A percentile compares a stretch with the other conserved stretches of the same genome.
Conservation (phyloP, 306 rosid genomes). For the Datisca glomerata region DNA sequence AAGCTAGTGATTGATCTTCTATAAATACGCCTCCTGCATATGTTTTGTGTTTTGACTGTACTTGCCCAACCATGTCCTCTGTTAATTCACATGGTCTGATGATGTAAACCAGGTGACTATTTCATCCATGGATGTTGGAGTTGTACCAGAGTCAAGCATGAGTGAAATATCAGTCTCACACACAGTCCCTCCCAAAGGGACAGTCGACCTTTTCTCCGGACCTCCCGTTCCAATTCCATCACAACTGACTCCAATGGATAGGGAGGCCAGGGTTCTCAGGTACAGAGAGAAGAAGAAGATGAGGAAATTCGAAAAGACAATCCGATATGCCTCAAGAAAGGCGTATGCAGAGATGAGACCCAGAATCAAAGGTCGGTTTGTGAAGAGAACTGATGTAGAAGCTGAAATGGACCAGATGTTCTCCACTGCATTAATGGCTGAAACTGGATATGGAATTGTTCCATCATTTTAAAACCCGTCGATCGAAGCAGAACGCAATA, state of each 20-base stretch:
- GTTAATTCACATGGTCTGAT: too few relatives aligned
- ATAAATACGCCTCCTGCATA: too few relatives aligned
- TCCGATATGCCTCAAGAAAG: conserved; percentile 88
- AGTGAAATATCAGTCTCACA: conserved; percentile 50
- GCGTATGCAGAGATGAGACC: conserved; percentile 97
- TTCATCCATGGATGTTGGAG: conserved; percentile 74
- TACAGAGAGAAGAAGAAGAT: conserved; percentile 86
- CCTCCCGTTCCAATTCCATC: conserved; percentile 41
- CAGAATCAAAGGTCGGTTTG: conserved; percentile 87
- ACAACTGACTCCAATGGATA: conserved; percentile 66
- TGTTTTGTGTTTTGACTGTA: too few relatives aligned
- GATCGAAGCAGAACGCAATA: too few relatives aligned
- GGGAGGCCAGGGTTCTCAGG: conserved; percentile 84
- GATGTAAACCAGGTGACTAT: conserved; percentile 51
- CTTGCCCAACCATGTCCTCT: too few relatives aligned
- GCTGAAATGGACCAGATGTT: conserved; percentile 73
- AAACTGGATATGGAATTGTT: conserved; percentile 73
- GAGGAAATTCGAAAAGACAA: conserved; percentile 88
- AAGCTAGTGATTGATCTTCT: too few relatives aligned
- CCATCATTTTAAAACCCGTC: conserved; percentile 46
- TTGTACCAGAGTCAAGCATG: conserved; percentile 69
- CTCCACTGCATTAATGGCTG: conserved; percentile 46
- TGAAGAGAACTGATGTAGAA: conserved; percentile 54
- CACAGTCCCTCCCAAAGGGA: conserved; percentile 62
- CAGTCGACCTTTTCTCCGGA: conserved; percentile 69